Evolutionary conservation across 2,329 filamentous ascomycete genomes (phyloP).

Genomic region (Pseudogymnoascus sp.): DNA sequence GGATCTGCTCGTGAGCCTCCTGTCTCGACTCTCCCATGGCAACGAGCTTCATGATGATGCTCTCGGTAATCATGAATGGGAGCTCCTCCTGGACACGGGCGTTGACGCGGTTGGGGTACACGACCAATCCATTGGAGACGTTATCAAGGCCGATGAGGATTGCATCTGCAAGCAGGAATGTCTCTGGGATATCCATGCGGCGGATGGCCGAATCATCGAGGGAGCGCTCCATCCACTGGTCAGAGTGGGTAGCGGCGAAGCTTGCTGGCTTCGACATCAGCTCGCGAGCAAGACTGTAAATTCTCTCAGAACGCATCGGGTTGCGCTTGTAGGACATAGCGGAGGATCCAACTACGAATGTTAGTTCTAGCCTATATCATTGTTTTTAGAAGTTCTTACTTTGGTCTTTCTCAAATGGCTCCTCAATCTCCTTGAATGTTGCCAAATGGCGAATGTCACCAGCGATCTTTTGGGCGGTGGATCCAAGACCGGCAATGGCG

Average conservation of each 20-base stretch:
- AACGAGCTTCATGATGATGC: conserved; percentile 71
- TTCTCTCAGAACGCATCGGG: conserved; percentile 42
- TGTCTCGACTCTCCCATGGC: conserved; percentile 64
- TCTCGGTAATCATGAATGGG: conserved; percentile 74
- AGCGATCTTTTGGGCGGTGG: conserved; percentile 69
- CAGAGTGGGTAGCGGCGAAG: conserved; percentile 53
- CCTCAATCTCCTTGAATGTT: conserved; percentile 74
- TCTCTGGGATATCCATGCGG: conserved; percentile 55
- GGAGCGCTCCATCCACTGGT: conserved; percentile 62
- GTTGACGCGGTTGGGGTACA: conserved; percentile 68
- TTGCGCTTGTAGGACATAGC: conserved; percentile 47
- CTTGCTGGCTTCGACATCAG: conserved; percentile 29
- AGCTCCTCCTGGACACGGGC: conserved; percentile 65
- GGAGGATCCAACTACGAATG: conserved; percentile 44
- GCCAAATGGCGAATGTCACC: conserved; percentile 68
- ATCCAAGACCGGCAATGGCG: conserved; percentile 68
- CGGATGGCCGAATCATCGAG: conserved; percentile 42
- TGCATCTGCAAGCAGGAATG: conserved; percentile 60
- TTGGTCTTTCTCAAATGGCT: conserved; percentile 73
- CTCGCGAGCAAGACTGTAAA: conserved; percentile 39
- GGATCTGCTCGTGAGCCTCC: conserved; percentile 80
- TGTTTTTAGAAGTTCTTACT: conserved; percentile 26
- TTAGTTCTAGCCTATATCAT: not conserved
- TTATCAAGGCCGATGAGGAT: conserved; percentile 62
- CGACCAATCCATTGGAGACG: conserved; percentile 58